Evolutionary conservation across 768 basidiomycete species (phyloP).

Genomic region (Epithele typhae): DNA sequence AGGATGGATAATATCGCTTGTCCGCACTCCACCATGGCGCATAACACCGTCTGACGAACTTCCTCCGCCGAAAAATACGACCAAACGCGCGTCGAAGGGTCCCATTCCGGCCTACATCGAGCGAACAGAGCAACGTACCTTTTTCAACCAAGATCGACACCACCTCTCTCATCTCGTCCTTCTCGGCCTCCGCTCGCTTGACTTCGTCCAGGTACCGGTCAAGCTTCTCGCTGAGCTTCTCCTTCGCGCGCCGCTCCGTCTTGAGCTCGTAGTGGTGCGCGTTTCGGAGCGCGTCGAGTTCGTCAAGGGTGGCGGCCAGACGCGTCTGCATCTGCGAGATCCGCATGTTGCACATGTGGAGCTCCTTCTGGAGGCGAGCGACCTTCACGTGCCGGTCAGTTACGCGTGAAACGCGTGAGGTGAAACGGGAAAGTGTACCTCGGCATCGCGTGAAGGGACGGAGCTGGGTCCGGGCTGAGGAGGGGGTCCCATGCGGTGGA

Average conservation of each 20-base stretch:
- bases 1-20: no score
- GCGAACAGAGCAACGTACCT: slow-evolving; percentile 37
- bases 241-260: slow-evolving; percentile 27
- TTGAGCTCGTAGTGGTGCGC: slow-evolving; percentile 39
- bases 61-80: no score
- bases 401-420: not conserved
- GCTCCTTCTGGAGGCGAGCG: slow-evolving; percentile 2
- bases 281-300: slow-evolving; percentile 40
- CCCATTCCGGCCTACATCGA: not conserved
- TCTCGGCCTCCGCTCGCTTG: slow-evolving; percentile 38
- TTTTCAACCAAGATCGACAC: slow-evolving; percentile 52
- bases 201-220: slow-evolving; percentile 30
- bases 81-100: not conserved
- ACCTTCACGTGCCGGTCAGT: not conserved
- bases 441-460: not conserved
- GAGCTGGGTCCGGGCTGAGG: not conserved
- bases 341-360: slow-evolving; percentile 5
- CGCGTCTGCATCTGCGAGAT: slow-evolving; percentile 41
- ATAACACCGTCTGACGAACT: not conserved
- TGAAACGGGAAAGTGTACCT: not conserved
- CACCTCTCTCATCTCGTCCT: slow-evolving; percentile 50
- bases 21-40: no score
- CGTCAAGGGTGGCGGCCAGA: slow-evolving; percentile 45
- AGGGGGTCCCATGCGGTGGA: not conserved
- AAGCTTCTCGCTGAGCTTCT: slow-evolving; percentile 35